Percentiles rank a stretch among this genome's conserved stretches.
Evolutionary conservation across 345 rosid species (phyloP).

Genomic region (Gossypium mustelinum): DNA sequence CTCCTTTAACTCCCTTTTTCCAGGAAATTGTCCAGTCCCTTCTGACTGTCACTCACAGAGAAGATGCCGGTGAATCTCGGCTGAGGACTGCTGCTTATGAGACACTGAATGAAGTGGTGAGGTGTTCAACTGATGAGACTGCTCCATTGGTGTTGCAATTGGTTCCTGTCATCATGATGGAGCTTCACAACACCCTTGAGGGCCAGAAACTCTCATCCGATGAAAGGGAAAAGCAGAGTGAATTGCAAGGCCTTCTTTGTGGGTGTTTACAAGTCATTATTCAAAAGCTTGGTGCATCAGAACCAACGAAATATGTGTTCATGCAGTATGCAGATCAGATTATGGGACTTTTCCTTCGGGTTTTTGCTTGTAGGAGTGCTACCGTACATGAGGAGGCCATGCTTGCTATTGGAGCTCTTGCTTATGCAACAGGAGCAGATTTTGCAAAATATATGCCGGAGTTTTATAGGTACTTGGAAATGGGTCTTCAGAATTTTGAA

Average conservation of each 20-base stretch:
- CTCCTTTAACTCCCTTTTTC: constrained; percentile 67
- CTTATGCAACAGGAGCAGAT: constrained; percentile 58
- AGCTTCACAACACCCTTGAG: constrained; percentile 69
- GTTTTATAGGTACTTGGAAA: constrained; percentile 63
- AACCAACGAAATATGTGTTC: constrained; percentile 54
- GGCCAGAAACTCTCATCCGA: constrained; percentile 54
- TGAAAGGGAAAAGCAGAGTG: constrained; percentile 62
- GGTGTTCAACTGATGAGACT: constrained; percentile 69
- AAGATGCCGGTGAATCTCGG: constrained; percentile 73
- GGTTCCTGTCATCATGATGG: constrained; percentile 58
- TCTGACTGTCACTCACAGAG: constrained; percentile 64
- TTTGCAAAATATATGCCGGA: constrained; percentile 73
- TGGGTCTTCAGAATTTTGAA: constrained; percentile 68
- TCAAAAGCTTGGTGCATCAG: constrained; percentile 65
- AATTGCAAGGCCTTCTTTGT: constrained; percentile 71
- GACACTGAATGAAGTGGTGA: constrained; percentile 64
- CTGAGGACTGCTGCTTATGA: constrained; percentile 72
- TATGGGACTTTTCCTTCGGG: constrained; percentile 73
- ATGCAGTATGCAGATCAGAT: constrained; percentile 69
- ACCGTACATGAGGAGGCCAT: constrained; percentile 82
- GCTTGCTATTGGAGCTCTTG: constrained; percentile 79
- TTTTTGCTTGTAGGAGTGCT: constrained; percentile 68
- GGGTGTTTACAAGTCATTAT: constrained; percentile 72
- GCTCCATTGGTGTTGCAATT: constrained; percentile 58
- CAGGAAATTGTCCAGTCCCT: constrained; percentile 71